Evolutionary conservation across 1,284 basidiomycete species (phyloP).

Genomic region (Inonotus obliquus): DNA sequence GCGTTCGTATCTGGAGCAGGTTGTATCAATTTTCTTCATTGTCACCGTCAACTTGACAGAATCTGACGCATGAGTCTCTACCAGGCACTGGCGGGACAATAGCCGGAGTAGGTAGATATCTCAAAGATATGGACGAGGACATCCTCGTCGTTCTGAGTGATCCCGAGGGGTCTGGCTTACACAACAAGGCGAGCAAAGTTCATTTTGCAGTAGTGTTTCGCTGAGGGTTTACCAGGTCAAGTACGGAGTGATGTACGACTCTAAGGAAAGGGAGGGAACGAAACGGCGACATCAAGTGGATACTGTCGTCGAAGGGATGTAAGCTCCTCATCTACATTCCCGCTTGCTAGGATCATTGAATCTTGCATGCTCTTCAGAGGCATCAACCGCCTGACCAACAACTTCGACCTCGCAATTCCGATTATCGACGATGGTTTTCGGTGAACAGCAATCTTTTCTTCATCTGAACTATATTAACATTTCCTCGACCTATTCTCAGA

Average conservation of each 20-base stretch:
- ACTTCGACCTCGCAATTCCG: conserved; percentile 77
- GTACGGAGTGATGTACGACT: conserved; percentile 91
- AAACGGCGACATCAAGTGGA: conserved; percentile 92
- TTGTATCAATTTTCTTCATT: conserved; percentile 22
- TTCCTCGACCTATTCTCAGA: conserved; percentile 35
- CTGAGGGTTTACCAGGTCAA: conserved; percentile 52
- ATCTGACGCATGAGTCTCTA: neutral
- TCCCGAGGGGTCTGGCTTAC: conserved; percentile 92
- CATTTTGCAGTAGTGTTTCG: neutral
- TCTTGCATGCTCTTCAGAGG: conserved; percentile 53
- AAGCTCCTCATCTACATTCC: conserved; percentile 26
- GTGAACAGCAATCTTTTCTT: conserved; percentile 35
- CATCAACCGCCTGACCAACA: conserved; percentile 82
- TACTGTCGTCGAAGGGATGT: conserved; percentile 88
- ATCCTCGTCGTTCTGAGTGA: conserved; percentile 81
- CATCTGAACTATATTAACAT: neutral
- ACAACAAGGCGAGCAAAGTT: conserved; percentile 68
- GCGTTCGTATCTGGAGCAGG: conserved; percentile 96
- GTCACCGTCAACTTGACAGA: conserved; percentile 4
- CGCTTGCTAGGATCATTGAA: too few species aligned
- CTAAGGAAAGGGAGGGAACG: conserved; percentile 91
- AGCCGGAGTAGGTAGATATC: conserved; percentile 76
- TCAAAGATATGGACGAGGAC: conserved; percentile 67
- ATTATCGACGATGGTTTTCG: conserved; percentile 86
- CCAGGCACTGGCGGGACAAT: conserved; percentile 92